Percentiles rank a stretch among this genome's conserved stretches.
Evolutionary conservation across 495 filamentous ascomycete genomes (phyloP).

Genomic region (Neurospora sp.): DNA sequence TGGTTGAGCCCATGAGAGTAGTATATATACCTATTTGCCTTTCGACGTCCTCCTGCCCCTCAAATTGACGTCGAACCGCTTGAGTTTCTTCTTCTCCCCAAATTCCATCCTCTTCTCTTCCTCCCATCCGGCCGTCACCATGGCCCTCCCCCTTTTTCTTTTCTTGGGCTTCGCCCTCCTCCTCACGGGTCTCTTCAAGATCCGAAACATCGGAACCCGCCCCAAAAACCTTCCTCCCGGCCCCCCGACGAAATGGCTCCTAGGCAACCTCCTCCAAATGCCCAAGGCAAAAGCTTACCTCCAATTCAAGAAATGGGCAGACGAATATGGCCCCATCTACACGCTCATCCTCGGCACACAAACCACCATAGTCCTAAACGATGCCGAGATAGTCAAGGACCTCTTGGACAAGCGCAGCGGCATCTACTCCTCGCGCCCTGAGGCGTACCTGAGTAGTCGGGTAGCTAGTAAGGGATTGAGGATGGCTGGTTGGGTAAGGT

Average conservation of each 20-base stretch:
- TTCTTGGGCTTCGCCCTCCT: not conserved
- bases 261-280: slow-evolving; percentile 24
- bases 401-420: slow-evolving; percentile 20
- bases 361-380: slow-evolving; percentile 16
- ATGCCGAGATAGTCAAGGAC: slow-evolving; percentile 17
- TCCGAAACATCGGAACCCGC: not conserved
- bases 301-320: slow-evolving; percentile 22
- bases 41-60: too few relatives aligned
- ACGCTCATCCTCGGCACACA: slow-evolving; percentile 23
- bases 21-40: too few relatives aligned
- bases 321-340: slow-evolving; percentile 23
- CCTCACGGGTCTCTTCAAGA: not conserved
- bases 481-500: not conserved
- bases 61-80: too few relatives aligned
- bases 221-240: slow-evolving; percentile 6
- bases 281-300: slow-evolving; percentile 14
- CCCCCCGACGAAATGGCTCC: slow-evolving; percentile 16
- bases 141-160: not conserved
- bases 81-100: too few relatives aligned
- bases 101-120: too few relatives aligned
- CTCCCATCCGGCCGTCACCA: not conserved
- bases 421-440: slow-evolving; percentile 19
- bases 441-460: slow-evolving; percentile 10
- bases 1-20: too few relatives aligned
- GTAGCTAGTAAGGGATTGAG: slow-evolving; percentile 7